phyloP scores from a whole-genome alignment of 345 rosid genomes.

The Euphorbia tirucalli region DNA sequence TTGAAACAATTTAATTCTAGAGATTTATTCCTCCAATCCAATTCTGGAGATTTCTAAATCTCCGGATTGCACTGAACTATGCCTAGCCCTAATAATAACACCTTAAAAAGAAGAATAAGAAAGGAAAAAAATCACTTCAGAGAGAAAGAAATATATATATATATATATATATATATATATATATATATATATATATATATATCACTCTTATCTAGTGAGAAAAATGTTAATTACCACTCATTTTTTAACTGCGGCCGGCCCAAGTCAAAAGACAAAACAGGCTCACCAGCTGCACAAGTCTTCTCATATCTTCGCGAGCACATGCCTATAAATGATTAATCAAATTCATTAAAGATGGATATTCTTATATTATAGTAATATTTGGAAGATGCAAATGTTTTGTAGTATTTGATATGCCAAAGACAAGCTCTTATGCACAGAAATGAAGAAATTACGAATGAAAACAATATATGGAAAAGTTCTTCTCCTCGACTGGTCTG shows the following conservation, averaged over 20 bases:
- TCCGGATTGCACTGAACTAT: no score
- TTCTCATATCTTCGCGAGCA: constrained; percentile 71
- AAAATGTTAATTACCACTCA: constrained; percentile 58
- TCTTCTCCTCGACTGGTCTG: background rate
- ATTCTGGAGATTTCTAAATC: no score
- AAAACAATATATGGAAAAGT: background rate
- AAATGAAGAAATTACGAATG: background rate
- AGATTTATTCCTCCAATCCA: no score
- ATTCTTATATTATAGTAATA: background rate
- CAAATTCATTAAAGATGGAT: constrained; percentile 1
- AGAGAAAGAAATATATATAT: no score
- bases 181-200: constrained; percentile 5
- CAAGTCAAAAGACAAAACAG: constrained; percentile 56
- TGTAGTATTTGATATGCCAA: background rate
- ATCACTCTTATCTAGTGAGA: constrained; percentile 5
- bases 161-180: constrained; percentile 2
- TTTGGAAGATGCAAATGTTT: background rate
- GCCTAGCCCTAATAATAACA: no score
- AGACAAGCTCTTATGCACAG: no score
- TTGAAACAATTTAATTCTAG: no score
- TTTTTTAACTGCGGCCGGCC: constrained; percentile 69
- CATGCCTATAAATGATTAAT: constrained; percentile 44
- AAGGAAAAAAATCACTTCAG: background rate
- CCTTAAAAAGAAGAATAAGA: background rate
- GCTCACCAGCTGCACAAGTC: constrained; percentile 57